A percentile compares a stretch with the other conserved stretches of the same genome.
phyloP scores from a whole-genome alignment of 1,139 yeast species.

The Debaryomycetaceae sp. region DNA sequence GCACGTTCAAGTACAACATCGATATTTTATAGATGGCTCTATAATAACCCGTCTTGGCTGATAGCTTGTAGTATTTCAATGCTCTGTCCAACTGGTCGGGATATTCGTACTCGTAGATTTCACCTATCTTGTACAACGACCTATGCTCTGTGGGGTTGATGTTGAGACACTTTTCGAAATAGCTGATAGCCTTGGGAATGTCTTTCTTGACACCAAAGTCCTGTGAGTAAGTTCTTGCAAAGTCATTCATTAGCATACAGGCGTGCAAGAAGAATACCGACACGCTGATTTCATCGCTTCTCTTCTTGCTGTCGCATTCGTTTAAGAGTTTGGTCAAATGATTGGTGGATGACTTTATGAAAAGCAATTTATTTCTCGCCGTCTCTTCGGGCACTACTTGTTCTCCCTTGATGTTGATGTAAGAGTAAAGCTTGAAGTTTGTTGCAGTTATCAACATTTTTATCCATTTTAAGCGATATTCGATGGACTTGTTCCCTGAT shows the following conservation, averaged over 20 bases:
- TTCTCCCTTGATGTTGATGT: slow-evolving; percentile 46
- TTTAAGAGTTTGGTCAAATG: slow-evolving; percentile 38
- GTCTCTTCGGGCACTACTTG: slow-evolving; percentile 30
- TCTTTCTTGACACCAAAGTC: slow-evolving; percentile 36
- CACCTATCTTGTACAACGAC: slow-evolving; percentile 40
- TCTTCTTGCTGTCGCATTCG: slow-evolving; percentile 28
- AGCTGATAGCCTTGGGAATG: slow-evolving; percentile 26
- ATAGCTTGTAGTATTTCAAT: slow-evolving; percentile 31
- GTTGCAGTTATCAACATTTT: slow-evolving; percentile 43
- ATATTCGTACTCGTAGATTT: slow-evolving; percentile 34
- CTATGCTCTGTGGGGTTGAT: slow-evolving; percentile 31
- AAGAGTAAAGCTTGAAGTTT: slow-evolving; percentile 38
- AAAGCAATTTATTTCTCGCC: slow-evolving; percentile 30
- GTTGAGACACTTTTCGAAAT: slow-evolving; percentile 32
- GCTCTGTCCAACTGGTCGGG: slow-evolving; percentile 31
- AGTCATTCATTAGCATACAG: slow-evolving; percentile 38
- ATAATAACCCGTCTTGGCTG: slow-evolving; percentile 44
- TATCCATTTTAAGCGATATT: slow-evolving; percentile 43
- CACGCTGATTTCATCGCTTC: slow-evolving; percentile 21
- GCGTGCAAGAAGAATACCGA: slow-evolving; percentile 38
- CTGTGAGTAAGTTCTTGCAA: slow-evolving; percentile 28
- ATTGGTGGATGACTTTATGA: slow-evolving; percentile 38
- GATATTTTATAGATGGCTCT: slow-evolving; percentile 44
- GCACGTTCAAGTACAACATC: slow-evolving; percentile 34
- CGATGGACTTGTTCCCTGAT: slow-evolving; percentile 42